phyloP scores from a whole-genome alignment of 108 stramenopile genomes.

The Mediolabrus comicus region DNA sequence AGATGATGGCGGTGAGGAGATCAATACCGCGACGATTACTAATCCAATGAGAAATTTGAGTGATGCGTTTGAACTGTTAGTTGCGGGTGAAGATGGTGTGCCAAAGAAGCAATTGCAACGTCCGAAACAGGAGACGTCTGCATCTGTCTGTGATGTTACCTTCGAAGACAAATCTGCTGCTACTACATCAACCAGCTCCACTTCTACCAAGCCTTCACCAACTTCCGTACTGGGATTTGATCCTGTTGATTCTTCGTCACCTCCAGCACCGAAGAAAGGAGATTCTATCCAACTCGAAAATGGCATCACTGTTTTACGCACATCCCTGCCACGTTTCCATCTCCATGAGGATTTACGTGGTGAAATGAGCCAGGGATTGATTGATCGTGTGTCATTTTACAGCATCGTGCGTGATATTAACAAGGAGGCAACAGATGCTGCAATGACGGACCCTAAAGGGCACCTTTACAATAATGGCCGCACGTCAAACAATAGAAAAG shows the following conservation, averaged over 20 bases:
- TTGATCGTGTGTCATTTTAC: slow-evolving; percentile 80
- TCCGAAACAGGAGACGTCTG: not conserved
- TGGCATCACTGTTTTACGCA: slow-evolving; percentile 22
- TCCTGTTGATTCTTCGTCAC: not conserved
- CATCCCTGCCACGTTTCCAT: slow-evolving; percentile 48
- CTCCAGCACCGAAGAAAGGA: not conserved
- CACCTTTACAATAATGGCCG: slow-evolving; percentile 16
- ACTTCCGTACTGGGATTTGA: slow-evolving; percentile 23
- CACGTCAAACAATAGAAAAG: slow-evolving; percentile 1
- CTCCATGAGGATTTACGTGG: slow-evolving; percentile 57
- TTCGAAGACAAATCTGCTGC: not conserved
- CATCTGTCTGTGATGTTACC: not conserved
- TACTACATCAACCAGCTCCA: not conserved
- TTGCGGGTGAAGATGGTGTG: slow-evolving; percentile 1
- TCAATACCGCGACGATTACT: not conserved
- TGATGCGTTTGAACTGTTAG: slow-evolving; percentile 30
- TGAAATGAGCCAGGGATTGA: slow-evolving; percentile 62
- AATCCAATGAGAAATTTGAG: slow-evolving; percentile 33
- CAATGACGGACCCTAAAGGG: slow-evolving; percentile 28
- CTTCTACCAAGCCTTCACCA: slow-evolving; percentile 21
- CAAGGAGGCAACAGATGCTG: slow-evolving; percentile 67
- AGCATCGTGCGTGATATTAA: slow-evolving; percentile 83
- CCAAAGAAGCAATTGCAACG: not conserved
- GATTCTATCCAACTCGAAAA: slow-evolving; percentile 17
- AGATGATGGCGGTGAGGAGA: not conserved